Evolutionary conservation across 495 filamentous ascomycete species (phyloP), one percentile per base, ranked within the genome.

Genomic region (Annulohypoxylon nitens): DNA sequence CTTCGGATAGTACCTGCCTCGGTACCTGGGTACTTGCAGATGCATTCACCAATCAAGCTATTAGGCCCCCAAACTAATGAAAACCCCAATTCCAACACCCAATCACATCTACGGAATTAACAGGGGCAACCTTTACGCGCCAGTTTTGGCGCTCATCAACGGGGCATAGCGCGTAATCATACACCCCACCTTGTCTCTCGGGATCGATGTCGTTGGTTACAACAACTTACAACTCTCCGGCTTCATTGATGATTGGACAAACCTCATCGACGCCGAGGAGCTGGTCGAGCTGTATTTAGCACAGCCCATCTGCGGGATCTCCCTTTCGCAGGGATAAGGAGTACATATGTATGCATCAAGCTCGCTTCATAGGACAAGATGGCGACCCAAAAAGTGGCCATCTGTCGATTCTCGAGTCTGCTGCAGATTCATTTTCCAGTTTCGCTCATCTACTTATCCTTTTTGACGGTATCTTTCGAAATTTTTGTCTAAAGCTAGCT

Each of bases 161-260:
- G 51, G 30, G 33, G 20, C 66, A 39, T 62, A 61, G 61, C 71
- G 61, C 71, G 55, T 74, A 51, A 55, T 47, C 61, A 41, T 26
- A 36, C 54, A 36, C 65, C 25, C 55, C 45, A 51, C 48, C 30
- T 25, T 20, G 55, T 58, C 16, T 69, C 9, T 14, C 20, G 23
- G 58, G 45, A 60, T 69, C 62, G 36, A 67, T 61, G 33, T 48
- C n/a, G 43, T 58, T 26, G 57, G 48, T 20, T 26, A 23, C 23
- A 23, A 25, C 14, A 16, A 36, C 50, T 57, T 57, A 34, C 50
- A 57, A 65, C 55, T 57, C 8, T 37, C 61, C 71, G 61, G 34
- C 70, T 64, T 74, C 65, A 62, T 33, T 57, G 6, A 45, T 75
- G 67, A 75, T 75, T 70, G 72, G 67, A 61, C 41, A 63, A 64